Percentiles rank a stretch among this genome's conserved stretches.
phyloP scores from a whole-genome alignment of 805 yeast genomes.

The Wickerhamomyces queroliae region DNA sequence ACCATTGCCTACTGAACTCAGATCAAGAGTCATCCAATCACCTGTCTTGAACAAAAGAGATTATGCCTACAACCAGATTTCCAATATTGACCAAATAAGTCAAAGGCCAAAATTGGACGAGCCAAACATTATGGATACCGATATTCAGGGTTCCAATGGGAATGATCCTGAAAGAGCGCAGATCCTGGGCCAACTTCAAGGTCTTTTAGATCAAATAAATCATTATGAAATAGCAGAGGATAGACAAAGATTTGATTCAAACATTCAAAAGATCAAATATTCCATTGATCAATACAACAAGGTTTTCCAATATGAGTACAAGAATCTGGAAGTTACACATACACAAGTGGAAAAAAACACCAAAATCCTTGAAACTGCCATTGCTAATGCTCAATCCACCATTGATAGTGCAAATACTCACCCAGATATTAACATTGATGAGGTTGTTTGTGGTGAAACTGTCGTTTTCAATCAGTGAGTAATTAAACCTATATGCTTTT shows the following conservation, averaged over 20 bases:
- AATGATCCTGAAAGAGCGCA: background rate
- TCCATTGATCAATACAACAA: slow-evolving; percentile 31
- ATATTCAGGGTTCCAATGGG: slow-evolving; percentile 3
- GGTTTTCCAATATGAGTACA: slow-evolving; percentile 29
- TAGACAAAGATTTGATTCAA: slow-evolving; percentile 16
- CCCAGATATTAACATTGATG: slow-evolving; percentile 33
- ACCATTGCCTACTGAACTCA: slow-evolving; percentile 30
- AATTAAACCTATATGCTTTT: background rate
- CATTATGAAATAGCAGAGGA: slow-evolving; percentile 19
- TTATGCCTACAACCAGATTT: background rate
- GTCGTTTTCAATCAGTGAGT: slow-evolving; percentile 45
- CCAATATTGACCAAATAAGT: slow-evolving; percentile 5
- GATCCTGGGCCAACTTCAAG: slow-evolving; percentile 14
- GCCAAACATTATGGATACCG: slow-evolving; percentile 19
- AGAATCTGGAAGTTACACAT: slow-evolving; percentile 21
- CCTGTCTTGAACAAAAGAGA: background rate
- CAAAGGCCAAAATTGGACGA: slow-evolving; percentile 9
- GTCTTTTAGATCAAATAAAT: slow-evolving; percentile 18
- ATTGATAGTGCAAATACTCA: slow-evolving; percentile 26
- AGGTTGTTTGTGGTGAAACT: slow-evolving; percentile 43
- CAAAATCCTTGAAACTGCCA: slow-evolving; percentile 23
- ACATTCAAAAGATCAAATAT: slow-evolving; percentile 20
- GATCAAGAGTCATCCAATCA: slow-evolving; percentile 1
- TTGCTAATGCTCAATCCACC: slow-evolving; percentile 23
- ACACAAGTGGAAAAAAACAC: slow-evolving; percentile 24